These are phyloP conservation scores for Linderniella brevidens DNA, from an alignment of 257 asterid species.

Conservation along the genomic window DNA sequence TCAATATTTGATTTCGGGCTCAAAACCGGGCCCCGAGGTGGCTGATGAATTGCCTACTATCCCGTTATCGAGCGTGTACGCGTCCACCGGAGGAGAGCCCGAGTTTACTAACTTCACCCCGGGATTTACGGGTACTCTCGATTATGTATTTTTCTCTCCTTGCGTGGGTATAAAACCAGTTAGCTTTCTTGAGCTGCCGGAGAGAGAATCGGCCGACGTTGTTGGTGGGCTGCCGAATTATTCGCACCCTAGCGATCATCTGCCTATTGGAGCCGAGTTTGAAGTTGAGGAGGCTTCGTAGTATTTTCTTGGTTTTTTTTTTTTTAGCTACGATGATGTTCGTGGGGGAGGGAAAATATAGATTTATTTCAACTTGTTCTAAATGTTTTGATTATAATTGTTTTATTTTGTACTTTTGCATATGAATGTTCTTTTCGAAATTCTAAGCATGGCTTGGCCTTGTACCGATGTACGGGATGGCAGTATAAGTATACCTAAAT, in stretches of 20 bases:
- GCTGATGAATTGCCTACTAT: slow-evolving; percentile 34
- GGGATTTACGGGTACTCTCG: slow-evolving; percentile 75
- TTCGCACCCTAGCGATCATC: slow-evolving; percentile 91
- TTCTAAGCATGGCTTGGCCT: too few species aligned
- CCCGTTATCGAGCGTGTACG: slow-evolving; percentile 61
- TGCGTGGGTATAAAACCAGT: slow-evolving; percentile 36
- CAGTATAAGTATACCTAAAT: too few species aligned
- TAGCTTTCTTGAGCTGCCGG: slow-evolving; percentile 67
- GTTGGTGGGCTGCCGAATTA: slow-evolving; percentile 73
- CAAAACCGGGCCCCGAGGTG: slow-evolving; percentile 23
- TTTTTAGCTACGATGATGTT: too few species aligned
- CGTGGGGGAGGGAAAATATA: too few species aligned
- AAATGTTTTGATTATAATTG: too few species aligned
- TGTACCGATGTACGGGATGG: too few species aligned
- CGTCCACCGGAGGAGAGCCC: slow-evolving; percentile 66
- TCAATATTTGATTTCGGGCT: slow-evolving; percentile 40
- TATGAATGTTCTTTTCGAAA: too few species aligned
- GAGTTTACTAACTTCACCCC: slow-evolving; percentile 87
- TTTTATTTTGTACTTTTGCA: too few species aligned
- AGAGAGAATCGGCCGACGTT: slow-evolving; percentile 40
- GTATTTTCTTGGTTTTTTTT: too few species aligned
- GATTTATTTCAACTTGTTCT: too few species aligned
- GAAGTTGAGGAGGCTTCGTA: slow-evolving; percentile 19
- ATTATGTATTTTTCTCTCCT: slow-evolving; percentile 64
- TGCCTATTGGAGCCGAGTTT: slow-evolving; percentile 88